phyloP scores from a whole-genome alignment of 257 asterid genomes.

The Plantago ovata region DNA sequence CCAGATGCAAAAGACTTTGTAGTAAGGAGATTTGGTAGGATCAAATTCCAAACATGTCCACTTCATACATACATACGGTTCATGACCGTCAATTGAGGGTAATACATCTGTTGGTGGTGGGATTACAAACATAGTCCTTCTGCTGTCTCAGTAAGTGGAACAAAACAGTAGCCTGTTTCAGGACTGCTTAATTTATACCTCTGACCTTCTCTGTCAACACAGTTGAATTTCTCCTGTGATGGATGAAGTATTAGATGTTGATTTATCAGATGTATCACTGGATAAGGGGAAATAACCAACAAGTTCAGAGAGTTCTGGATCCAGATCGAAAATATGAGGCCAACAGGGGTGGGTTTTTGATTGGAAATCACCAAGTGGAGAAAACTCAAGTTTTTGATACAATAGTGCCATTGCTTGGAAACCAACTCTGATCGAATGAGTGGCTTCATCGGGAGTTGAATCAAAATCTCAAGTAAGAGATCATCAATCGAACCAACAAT shows the following conservation, averaged over 20 bases:
- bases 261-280: not conserved
- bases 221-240: too few species aligned
- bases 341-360: not conserved
- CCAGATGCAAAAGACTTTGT: conserved; percentile 26
- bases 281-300: not conserved
- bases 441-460: not conserved
- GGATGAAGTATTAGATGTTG: too few species aligned
- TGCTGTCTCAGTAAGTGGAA: not conserved
- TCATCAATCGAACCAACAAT: too few species aligned
- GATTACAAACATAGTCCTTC: conserved; percentile 19
- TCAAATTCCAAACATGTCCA: conserved; percentile 27
- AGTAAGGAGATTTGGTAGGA: conserved; percentile 26
- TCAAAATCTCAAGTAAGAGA: too few species aligned
- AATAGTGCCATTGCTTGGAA: not conserved
- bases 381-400: not conserved
- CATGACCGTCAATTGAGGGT: not conserved
- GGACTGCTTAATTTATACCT: conserved; percentile 17
- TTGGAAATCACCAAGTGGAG: not conserved
- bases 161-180: conserved; percentile 26
- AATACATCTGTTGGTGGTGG: conserved; percentile 11
- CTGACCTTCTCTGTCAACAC: too few species aligned
- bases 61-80: not conserved
- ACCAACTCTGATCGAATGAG: not conserved
- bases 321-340: not conserved
- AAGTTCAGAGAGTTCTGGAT: not conserved